Base-by-base conservation (phyloP, 2,329 filamentous ascomycete species). In the Trichoderma sp. region DNA sequence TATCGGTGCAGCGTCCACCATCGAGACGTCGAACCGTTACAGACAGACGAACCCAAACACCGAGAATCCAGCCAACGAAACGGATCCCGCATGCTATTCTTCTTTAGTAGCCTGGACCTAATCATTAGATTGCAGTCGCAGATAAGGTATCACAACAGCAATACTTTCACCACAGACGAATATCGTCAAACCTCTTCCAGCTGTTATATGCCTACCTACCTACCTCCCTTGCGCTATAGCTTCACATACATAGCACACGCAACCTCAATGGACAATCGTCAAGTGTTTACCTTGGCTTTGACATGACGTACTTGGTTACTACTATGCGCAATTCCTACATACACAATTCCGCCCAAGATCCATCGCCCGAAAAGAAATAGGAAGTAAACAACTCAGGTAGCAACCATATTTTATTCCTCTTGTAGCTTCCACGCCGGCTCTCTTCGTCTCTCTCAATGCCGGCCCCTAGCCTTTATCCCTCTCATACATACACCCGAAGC, bases 251-350 rank as follows among this genome's bases (percentile, higher is more conserved):
- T 28, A 63, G 51, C 50, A 39, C 28, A 43, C 51, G 28, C 61
- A 63, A 48, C 39, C 48, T 54, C n/a, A 60, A 58, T 52, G 48
- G 30, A 7, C 1, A 9, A 30, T 54, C 26, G 39, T 24, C 21
- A 24, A 24, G 21, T 41, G 3, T 48, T 54, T 26, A 28, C 41
- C 56, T 50, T 19, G 39, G 50, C 58, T 59, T 59, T n/a, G 61
- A 67, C 45, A 60, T 71, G 68, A 67, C 69, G 69, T 72, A 63
- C 67, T 72, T 71, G 66, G 71, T 71, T 72, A 73, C 71, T 72
- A 72, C 71, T 72, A 72, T 71, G 64, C 68, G 68, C 69, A 72
- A 72, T 72, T 69, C 71, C 67, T 75, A 74, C 71, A 71, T 74
- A 74, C 73, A 72, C 73, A 72, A 64, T 56, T 65, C 67, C 70